Evolutionary conservation across 805 yeast genomes (phyloP).

Genomic region (Yarrowia divulgata): DNA sequence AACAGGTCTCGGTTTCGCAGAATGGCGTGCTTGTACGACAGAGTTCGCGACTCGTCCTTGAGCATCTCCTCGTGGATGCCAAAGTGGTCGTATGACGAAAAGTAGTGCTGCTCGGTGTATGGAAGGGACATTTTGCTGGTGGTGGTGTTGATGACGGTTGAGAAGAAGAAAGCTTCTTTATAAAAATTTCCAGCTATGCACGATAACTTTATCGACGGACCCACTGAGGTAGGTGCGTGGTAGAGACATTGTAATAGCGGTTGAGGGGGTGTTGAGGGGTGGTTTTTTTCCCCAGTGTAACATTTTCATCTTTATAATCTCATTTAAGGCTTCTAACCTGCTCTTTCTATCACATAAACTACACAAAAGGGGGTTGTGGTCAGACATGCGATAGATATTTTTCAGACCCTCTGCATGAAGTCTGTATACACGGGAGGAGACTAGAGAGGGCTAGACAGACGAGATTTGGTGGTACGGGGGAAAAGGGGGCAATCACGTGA

Average conservation of each 20-base stretch:
- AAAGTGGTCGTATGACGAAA: conserved; percentile 93
- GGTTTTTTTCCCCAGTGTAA: not conserved
- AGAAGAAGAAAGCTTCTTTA: conserved; percentile 24
- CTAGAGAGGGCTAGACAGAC: too few species aligned
- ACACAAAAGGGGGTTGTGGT: too few species aligned
- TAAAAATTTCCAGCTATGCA: conserved; percentile 28
- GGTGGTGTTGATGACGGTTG: not conserved
- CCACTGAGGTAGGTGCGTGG: not conserved
- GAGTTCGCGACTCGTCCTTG: conserved; percentile 91
- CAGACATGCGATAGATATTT: not conserved
- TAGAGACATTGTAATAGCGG: not conserved
- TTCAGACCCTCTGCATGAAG: not conserved
- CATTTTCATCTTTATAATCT: not conserved
- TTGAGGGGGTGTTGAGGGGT: not conserved
- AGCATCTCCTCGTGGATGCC: conserved; percentile 99
- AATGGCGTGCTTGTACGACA: conserved; percentile 90
- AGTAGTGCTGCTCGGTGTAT: conserved; percentile 83
- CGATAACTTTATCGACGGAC: conserved; percentile 28
- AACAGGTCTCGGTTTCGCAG: conserved; percentile 86
- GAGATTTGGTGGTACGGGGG: too few species aligned
- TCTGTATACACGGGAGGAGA: not conserved
- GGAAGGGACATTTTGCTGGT: conserved; percentile 25
- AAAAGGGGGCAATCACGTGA: too few species aligned
- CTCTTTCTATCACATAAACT: too few species aligned
- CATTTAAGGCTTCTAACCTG: too few species aligned